Evolutionary conservation across 306 rosid genomes (phyloP).

Genomic region (Pyrus communis): DNA sequence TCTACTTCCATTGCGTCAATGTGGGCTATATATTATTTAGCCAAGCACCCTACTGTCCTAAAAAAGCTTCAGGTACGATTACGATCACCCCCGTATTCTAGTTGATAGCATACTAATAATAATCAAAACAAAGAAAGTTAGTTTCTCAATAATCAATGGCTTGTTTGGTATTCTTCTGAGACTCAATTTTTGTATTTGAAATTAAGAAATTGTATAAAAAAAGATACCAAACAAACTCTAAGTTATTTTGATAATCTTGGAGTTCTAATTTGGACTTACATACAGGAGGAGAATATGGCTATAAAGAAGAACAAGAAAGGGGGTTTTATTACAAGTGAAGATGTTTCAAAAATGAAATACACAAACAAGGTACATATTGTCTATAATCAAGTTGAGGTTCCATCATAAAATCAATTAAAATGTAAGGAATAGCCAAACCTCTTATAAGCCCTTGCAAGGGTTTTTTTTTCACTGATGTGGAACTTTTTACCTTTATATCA

Average conservation of each 20-base stretch:
- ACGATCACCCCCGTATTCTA: neutral
- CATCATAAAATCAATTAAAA: no score
- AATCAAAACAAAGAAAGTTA: neutral
- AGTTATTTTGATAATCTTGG: no score
- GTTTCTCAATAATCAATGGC: neutral
- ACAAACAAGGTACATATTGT: constrained; percentile 18
- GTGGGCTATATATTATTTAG: constrained; percentile 33
- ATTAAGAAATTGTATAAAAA: no score
- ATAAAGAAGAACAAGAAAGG: constrained; percentile 5
- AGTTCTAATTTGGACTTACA: no score
- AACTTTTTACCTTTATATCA: no score
- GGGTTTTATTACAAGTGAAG: constrained; percentile 24
- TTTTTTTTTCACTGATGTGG: no score
- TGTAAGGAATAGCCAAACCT: no score
- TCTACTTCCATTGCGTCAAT: constrained; percentile 14
- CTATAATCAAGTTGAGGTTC: no score
- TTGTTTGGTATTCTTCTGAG: neutral
- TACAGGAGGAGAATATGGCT: constrained; percentile 28
- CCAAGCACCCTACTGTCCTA: constrained; percentile 30
- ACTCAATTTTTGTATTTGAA: no score
- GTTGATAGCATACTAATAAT: no score
- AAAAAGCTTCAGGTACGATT: constrained; percentile 17
- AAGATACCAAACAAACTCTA: no score
- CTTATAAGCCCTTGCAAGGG: neutral
- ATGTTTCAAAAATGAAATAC: constrained; percentile 24